Percentiles rank a stretch among this genome's conserved stretches.
phyloP scores from a whole-genome alignment of 805 yeast genomes.

The Starmerella bombicola region DNA sequence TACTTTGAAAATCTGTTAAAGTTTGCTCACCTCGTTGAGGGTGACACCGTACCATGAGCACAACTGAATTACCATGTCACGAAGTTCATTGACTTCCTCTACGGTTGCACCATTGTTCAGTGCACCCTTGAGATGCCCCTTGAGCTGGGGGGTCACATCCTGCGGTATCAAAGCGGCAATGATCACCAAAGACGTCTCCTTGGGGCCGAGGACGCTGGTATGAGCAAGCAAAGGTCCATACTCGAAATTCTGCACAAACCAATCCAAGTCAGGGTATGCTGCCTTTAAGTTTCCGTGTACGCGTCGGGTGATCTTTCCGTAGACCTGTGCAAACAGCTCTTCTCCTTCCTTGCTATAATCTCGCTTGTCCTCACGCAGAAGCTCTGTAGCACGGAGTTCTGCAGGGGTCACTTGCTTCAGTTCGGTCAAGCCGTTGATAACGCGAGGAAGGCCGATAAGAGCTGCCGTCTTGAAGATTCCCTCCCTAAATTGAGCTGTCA shows the following conservation, averaged over 20 bases:
- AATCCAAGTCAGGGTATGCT: constrained; percentile 81
- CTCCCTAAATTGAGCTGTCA: constrained; percentile 55
- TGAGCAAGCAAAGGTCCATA: constrained; percentile 68
- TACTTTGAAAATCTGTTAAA: no score
- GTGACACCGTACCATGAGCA: constrained; percentile 60
- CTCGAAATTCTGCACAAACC: constrained; percentile 55
- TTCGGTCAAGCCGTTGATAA: constrained; percentile 63
- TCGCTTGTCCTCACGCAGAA: constrained; percentile 22
- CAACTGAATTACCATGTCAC: constrained; percentile 51
- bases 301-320: constrained; percentile 59
- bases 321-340: constrained; percentile 59
- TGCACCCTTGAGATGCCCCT: constrained; percentile 85
- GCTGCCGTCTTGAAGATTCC: constrained; percentile 69
- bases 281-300: constrained; percentile 53
- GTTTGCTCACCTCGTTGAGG: constrained; percentile 40
- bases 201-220: constrained; percentile 46
- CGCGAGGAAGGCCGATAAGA: constrained; percentile 69
- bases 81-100: constrained; percentile 48
- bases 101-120: constrained; percentile 58
- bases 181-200: constrained; percentile 65
- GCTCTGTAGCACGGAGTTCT: constrained; percentile 30
- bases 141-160: constrained; percentile 83
- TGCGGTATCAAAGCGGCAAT: constrained; percentile 78
- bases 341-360: constrained; percentile 38
- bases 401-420: constrained; percentile 55